Evolutionary conservation across 306 rosid genomes (phyloP).

Genomic region (Lathyrus aphaca): DNA sequence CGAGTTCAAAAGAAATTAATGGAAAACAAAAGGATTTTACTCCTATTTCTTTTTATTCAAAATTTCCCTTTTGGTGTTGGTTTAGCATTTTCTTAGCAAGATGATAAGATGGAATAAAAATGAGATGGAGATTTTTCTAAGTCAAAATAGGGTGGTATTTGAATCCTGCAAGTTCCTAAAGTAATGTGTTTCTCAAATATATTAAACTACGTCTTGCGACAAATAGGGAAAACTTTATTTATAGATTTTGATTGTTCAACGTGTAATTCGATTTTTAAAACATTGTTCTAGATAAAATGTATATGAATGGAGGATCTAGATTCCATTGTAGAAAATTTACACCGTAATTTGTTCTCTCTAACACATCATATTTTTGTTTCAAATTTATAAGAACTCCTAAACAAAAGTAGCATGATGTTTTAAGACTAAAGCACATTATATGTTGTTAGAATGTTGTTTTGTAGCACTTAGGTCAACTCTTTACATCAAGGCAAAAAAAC

Average conservation of each 20-base stretch:
- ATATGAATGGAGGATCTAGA: too few relatives aligned
- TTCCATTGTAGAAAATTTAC: too few relatives aligned
- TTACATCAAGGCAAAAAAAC: conserved; percentile 23
- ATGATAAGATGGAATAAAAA: conserved; percentile 26
- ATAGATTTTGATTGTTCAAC: too few relatives aligned
- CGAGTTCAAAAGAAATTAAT: conserved; percentile 30
- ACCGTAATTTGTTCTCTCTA: too few relatives aligned
- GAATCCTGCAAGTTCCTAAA: too few relatives aligned
- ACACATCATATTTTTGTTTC: not conserved
- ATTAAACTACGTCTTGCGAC: too few relatives aligned
- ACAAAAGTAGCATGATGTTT: not conserved
- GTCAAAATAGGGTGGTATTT: too few relatives aligned
- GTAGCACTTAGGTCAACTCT: conserved; percentile 31
- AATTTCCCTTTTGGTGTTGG: conserved; percentile 30
- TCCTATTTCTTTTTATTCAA: conserved; percentile 38
- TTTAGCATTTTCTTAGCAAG: conserved; percentile 12
- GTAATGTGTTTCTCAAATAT: too few relatives aligned
- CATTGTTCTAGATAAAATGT: too few relatives aligned
- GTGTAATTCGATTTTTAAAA: not conserved
- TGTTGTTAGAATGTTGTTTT: not conserved
- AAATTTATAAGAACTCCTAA: not conserved
- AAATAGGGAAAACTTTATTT: too few relatives aligned
- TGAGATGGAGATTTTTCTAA: conserved; percentile 4
- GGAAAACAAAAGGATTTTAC: conserved; percentile 27
- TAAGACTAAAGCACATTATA: conserved; percentile 12